Conservation (phyloP, 495 filamentous ascomycete genomes). For the Podospora pseudoanserina region DNA sequence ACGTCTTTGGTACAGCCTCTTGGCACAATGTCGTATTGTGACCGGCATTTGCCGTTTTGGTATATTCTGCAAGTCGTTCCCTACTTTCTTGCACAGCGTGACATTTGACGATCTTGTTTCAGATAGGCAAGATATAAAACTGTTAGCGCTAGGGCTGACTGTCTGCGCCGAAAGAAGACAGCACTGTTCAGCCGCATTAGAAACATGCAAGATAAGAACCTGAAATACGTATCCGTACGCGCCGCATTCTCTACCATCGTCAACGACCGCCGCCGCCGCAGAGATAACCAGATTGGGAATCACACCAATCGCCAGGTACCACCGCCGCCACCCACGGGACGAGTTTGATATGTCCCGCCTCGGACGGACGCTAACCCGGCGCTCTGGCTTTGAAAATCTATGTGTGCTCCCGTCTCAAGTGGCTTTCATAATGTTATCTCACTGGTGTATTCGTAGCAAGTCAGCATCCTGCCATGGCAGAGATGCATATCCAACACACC, state of each 20-base stretch:
- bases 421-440: neutral
- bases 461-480: neutral
- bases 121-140: constrained; percentile 1
- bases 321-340: neutral
- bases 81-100: neutral
- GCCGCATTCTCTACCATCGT: neutral
- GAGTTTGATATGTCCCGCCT: neutral
- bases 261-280: constrained; percentile 17
- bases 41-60: constrained; percentile 1
- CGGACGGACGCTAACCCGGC: neutral
- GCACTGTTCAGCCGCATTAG: constrained; percentile 1
- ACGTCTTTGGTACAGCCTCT: neutral
- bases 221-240: neutral
- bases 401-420: neutral
- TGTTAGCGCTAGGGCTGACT: constrained; percentile 13
- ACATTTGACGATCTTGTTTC: constrained; percentile 8
- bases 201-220: neutral
- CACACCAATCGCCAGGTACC: neutral
- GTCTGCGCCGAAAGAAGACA: neutral
- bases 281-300: constrained; percentile 16
- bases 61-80: neutral
- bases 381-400: neutral
- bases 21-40: neutral
- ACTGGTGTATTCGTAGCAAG: neutral
- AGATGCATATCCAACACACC: neutral